Evolutionary conservation across 2,329 filamentous ascomycete genomes (phyloP), one percentile per base, ranked within the genome.

Genomic region (Byssothecium circinans): DNA sequence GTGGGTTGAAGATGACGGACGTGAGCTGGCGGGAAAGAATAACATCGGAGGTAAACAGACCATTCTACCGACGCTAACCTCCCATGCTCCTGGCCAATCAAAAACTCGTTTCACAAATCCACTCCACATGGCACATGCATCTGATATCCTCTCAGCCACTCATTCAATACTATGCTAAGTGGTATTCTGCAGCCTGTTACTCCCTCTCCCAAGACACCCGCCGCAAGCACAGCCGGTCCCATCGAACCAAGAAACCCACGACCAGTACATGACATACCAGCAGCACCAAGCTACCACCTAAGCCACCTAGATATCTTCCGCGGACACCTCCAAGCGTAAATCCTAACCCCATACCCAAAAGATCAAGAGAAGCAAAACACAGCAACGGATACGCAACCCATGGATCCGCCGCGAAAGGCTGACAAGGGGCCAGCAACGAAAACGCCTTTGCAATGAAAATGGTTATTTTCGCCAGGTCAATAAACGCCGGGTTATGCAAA

Each of bases 371-470:
- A 8, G 89, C 89, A 7, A 92, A 68, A 3, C 80, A 70, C 4
- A 95, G 72, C 2, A 95, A 74, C 2, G 87, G 83, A 56, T 86
- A 84, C 4, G 83, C 77, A 4, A 91, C 71, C 67, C 81, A 81
- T 6, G 82, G 75, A 36, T 80, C 85, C n/a, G 82, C 78, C 35
- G 84, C 83, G 47, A 85, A 84, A 0, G 90, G 90, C 65, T 83
- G 83, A 67, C 91, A 96, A 1, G 86, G 81, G 38, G 80, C 77
- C 2, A 81, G 78, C 8, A 94, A 71, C 0, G 83, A 82, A 11
- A 79, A 72, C 8, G 91, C 72, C 68, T 95, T 96, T 41, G 80
- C 56, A 5, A 86, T 66, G 58, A 95, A 91, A 1, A 91, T 58
- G 1, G 69, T 58, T 2, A 89, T 70, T 39, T 85, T 85, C 17